phyloP scores from a whole-genome alignment of 108 stramenopile species.

The Pseudonitzschia multiseries region DNA sequence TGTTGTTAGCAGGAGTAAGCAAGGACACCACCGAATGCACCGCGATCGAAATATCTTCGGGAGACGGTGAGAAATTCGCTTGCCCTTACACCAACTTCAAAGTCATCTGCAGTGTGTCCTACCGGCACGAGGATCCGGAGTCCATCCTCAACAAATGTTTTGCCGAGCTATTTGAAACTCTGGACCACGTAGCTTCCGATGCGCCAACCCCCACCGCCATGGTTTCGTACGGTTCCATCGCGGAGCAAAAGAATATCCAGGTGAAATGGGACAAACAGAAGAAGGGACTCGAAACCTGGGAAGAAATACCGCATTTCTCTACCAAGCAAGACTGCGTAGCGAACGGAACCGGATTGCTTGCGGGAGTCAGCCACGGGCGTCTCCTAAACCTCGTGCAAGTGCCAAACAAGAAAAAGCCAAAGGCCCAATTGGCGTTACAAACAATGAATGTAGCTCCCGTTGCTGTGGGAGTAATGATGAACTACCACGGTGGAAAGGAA shows the following conservation, averaged over 20 bases:
- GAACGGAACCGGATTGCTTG: conserved; percentile 70
- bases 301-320: conserved; percentile 52
- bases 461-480: conserved; percentile 71
- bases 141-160: conserved; percentile 50
- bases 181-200: conserved; percentile 67
- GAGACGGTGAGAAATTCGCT: conserved; percentile 16
- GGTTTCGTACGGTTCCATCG: conserved; percentile 63
- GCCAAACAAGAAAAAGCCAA: conserved; percentile 54
- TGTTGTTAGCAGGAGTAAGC: conserved; percentile 46
- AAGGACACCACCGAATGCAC: conserved; percentile 51
- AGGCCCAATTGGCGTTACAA: conserved; percentile 52
- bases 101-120: conserved; percentile 54
- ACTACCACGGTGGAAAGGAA: conserved; percentile 61
- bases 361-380: conserved; percentile 75
- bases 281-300: conserved; percentile 62
- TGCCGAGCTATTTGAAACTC: conserved; percentile 48
- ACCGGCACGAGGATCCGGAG: conserved; percentile 48
- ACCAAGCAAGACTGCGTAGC: conserved; percentile 65
- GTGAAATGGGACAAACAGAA: conserved; percentile 39
- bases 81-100: conserved; percentile 53
- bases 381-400: conserved; percentile 39
- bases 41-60: conserved; percentile 48
- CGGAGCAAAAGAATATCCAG: conserved; percentile 50
- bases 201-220: conserved; percentile 65
- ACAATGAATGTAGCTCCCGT: conserved; percentile 74